These are phyloP conservation scores for Chalciporus sphaerocephalus DNA, from an alignment of 768 basidiomycete species.

Conservation along the genomic window DNA sequence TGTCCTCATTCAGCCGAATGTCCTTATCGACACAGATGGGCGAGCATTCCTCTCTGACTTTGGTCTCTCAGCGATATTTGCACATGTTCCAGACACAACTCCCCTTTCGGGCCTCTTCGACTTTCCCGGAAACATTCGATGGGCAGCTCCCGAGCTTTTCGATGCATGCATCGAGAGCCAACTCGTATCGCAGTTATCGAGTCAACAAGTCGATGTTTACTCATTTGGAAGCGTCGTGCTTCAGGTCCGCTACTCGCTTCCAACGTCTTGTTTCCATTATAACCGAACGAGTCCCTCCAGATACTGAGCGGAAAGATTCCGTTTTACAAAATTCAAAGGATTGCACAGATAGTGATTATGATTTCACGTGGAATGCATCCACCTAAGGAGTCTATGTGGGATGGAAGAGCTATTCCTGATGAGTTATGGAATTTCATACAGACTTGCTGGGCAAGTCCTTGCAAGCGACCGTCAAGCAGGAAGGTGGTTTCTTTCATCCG, in stretches of 20 bases:
- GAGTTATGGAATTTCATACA: slow-evolving; percentile 21
- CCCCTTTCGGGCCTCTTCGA: neutral
- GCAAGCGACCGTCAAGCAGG: slow-evolving; percentile 15
- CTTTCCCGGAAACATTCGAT: slow-evolving; percentile 26
- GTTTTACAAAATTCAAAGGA: slow-evolving; percentile 19
- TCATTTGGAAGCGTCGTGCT: slow-evolving; percentile 30
- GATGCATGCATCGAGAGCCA: neutral
- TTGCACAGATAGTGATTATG: slow-evolving; percentile 23
- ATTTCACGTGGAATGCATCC: slow-evolving; percentile 10
- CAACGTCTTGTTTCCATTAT: neutral
- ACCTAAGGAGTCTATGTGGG: slow-evolving; percentile 14
- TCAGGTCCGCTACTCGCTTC: slow-evolving; percentile 14
- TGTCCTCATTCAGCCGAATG: slow-evolving; percentile 12
- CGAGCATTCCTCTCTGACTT: slow-evolving; percentile 29
- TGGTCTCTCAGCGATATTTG: slow-evolving; percentile 24
- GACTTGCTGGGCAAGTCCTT: slow-evolving; percentile 19
- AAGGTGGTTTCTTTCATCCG: slow-evolving; percentile 15
- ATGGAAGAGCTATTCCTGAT: slow-evolving; percentile 22
- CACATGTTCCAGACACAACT: slow-evolving; percentile 6
- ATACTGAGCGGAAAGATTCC: slow-evolving; percentile 23
- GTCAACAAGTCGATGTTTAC: slow-evolving; percentile 21
- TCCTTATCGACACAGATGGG: slow-evolving; percentile 14
- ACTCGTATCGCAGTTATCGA: slow-evolving; percentile 6
- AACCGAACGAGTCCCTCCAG: slow-evolving; percentile 8
- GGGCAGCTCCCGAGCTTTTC: slow-evolving; percentile 30